Evolutionary conservation across 75 land plant species (phyloP).

Genomic region (Selaginella moellendorffii): DNA sequence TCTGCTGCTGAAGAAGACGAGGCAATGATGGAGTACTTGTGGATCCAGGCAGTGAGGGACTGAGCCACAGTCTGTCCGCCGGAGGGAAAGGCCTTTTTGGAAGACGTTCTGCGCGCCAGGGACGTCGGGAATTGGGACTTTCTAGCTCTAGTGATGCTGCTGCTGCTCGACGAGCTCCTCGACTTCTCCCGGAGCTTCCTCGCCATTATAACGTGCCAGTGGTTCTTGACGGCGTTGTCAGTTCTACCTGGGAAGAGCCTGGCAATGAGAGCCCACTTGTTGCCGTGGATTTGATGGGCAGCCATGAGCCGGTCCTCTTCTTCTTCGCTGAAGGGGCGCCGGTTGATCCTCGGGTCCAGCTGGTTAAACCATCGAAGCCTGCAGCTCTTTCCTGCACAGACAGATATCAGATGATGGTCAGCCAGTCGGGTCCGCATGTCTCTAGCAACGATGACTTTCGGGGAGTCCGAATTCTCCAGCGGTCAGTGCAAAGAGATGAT

Average conservation of each 20-base stretch:
- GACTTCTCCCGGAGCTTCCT: slow-evolving; percentile 35
- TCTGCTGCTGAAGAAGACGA: not conserved
- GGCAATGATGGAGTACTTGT: not conserved
- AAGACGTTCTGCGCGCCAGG: not conserved
- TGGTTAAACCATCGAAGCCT: slow-evolving; percentile 56
- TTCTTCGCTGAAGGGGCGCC: slow-evolving; percentile 44
- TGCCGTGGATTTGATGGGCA: slow-evolving; percentile 45
- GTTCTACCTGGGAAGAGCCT: slow-evolving; percentile 44
- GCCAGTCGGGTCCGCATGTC: too few relatives aligned
- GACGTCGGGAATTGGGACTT: not conserved
- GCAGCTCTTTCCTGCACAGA: slow-evolving; percentile 13
- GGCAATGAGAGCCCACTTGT: slow-evolving; percentile 52
- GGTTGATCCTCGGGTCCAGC: slow-evolving; percentile 53
- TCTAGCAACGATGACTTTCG: too few relatives aligned
- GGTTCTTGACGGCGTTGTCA: slow-evolving; percentile 47
- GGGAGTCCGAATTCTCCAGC: too few relatives aligned
- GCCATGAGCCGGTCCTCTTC: slow-evolving; percentile 47
- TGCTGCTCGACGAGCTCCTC: not conserved
- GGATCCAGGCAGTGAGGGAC: not conserved
- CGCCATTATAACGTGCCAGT: slow-evolving; percentile 54
- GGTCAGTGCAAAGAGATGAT: too few relatives aligned
- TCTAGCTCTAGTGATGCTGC: not conserved
- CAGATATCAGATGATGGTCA: too few relatives aligned
- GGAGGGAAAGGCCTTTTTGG: too few relatives aligned
- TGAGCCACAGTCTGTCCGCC: not conserved